Conservation (phyloP, 2,329 filamentous ascomycete genomes). For the Karstenula rhodostoma region DNA sequence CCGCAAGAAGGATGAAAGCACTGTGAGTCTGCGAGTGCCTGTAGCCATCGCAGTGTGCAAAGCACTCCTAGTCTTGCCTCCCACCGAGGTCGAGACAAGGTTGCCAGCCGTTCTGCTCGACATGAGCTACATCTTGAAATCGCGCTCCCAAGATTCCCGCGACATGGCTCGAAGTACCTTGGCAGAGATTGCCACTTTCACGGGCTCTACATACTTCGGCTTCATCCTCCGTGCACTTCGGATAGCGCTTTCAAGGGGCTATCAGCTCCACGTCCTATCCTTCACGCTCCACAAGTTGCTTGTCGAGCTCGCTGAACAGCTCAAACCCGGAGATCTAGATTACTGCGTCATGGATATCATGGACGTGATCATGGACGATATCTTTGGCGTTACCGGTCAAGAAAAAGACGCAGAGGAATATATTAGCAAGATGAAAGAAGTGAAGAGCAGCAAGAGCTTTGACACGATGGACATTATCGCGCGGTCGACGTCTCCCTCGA, state of each 20-base stretch:
- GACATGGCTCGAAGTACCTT: constrained; percentile 92
- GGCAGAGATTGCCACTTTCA: constrained; percentile 79
- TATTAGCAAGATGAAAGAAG: constrained; percentile 93
- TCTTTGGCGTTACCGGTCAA: constrained; percentile 89
- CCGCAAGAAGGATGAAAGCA: constrained; percentile 92
- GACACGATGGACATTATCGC: constrained; percentile 96
- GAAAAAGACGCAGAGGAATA: constrained; percentile 98
- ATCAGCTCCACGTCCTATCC: constrained; percentile 93
- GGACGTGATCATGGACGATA: constrained; percentile 93
- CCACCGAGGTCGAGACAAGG: constrained; percentile 73
- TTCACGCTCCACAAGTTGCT: constrained; percentile 94
- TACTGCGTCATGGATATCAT: constrained; percentile 84
- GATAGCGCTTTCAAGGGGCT: constrained; percentile 82
- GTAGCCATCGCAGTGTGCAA: constrained; percentile 90
- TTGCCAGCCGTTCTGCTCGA: constrained; percentile 88
- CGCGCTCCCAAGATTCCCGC: constrained; percentile 83
- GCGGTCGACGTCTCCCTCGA: constrained; percentile 77
- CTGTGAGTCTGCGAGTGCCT: constrained; percentile 90
- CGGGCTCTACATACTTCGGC: constrained; percentile 84
- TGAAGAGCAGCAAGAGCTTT: constrained; percentile 97
- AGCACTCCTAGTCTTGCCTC: constrained; percentile 80
- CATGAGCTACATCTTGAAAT: constrained; percentile 81
- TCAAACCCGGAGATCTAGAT: constrained; percentile 84
- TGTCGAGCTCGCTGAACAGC: constrained; percentile 74
- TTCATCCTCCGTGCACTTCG: constrained; percentile 94